phyloP scores from a whole-genome alignment of 768 basidiomycete genomes.

The Boletus rex-veris region DNA sequence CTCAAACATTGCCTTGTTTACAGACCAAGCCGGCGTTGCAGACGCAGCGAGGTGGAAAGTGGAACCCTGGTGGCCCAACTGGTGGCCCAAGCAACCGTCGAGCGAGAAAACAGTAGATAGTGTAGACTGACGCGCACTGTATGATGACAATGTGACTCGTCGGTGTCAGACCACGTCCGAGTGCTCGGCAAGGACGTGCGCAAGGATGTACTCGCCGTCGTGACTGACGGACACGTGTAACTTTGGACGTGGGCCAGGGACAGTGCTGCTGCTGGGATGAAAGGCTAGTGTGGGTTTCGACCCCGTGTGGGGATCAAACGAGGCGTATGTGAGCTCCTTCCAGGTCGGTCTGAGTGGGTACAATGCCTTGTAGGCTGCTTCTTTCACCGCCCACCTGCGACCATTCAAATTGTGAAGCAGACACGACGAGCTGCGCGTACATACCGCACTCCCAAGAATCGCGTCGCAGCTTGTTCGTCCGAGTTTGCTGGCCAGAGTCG shows the following conservation, averaged over 20 bases:
- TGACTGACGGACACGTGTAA: slow-evolving; percentile 77
- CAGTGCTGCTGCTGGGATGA: slow-evolving; percentile 1
- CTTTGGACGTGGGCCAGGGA: background rate
- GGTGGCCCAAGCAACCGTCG: slow-evolving; percentile 46
- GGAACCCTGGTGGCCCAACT: slow-evolving; percentile 66
- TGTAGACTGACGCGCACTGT: slow-evolving; percentile 16
- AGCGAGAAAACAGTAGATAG: slow-evolving; percentile 16
- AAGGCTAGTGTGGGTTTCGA: slow-evolving; percentile 44
- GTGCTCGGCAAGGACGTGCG: slow-evolving; percentile 61
- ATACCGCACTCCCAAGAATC: slow-evolving; percentile 74
- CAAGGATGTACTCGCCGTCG: slow-evolving; percentile 73
- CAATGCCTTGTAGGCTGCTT: slow-evolving; percentile 83
- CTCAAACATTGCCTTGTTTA: slow-evolving; percentile 19
- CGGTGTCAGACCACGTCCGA: slow-evolving; percentile 31
- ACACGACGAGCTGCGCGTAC: background rate
- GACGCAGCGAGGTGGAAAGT: slow-evolving; percentile 37
- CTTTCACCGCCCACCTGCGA: slow-evolving; percentile 76
- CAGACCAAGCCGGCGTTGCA: slow-evolving; percentile 7
- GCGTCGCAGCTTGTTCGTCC: slow-evolving; percentile 25
- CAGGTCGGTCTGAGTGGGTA: slow-evolving; percentile 67
- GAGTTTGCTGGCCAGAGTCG: background rate
- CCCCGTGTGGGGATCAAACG: slow-evolving; percentile 29
- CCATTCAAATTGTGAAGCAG: background rate
- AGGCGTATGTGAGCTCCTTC: slow-evolving; percentile 64
- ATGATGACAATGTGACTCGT: background rate